Base-by-base conservation (phyloP, 768 basidiomycete species). In the Cystoderma amianthinum region DNA sequence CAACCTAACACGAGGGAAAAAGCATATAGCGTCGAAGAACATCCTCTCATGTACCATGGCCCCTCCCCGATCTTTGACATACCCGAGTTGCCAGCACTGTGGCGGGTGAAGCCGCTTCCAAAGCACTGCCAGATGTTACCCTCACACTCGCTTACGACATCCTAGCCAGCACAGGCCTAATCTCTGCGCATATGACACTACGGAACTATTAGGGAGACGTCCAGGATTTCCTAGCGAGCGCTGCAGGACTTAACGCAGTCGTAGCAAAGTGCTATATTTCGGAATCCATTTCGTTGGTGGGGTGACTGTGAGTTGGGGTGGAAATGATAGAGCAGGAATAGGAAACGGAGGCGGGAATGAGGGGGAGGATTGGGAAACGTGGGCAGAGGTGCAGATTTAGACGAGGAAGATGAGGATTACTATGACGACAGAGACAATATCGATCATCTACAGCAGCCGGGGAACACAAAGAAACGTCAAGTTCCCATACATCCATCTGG, bases 391-490 rank as follows among this genome's bases (percentile, higher is more conserved):
- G n/a, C n/a, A 47, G 77, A 69, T 16, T 85, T 84, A 53, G 80
- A 80, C 48, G 53, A 71, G 12, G 83, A 87, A 56, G 81, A 84
- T 50, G n/a, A n/a, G n/a, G n/a, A 60, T 81, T 20, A 80, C n/a
- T n/a, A n/a, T n/a, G n/a, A n/a, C n/a, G n/a, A n/a, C n/a, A n/a
- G n/a, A n/a, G n/a, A n/a, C n/a, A n/a, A n/a, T n/a, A n/a, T n/a
- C n/a, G n/a, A n/a, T n/a, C n/a, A n/a, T n/a, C n/a, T n/a, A n/a
- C n/a, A 75, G 46, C 86, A 87, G 48, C 85, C 80, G 2, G 82
- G 82, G 5, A 91, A 91, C 52, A 84, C 85, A n/a, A 91, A 91
- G 76, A 91, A 91, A 65, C 72, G 88, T 36, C 91, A 91, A 57
- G 87, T 91, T 2, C 88, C 89, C 1, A 73, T 77, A 25, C 82